A percentile compares a stretch with the other conserved stretches of the same genome.
Evolutionary conservation across 2,329 filamentous ascomycete genomes (phyloP).

Genomic region (Colletotrichum magnum): DNA sequence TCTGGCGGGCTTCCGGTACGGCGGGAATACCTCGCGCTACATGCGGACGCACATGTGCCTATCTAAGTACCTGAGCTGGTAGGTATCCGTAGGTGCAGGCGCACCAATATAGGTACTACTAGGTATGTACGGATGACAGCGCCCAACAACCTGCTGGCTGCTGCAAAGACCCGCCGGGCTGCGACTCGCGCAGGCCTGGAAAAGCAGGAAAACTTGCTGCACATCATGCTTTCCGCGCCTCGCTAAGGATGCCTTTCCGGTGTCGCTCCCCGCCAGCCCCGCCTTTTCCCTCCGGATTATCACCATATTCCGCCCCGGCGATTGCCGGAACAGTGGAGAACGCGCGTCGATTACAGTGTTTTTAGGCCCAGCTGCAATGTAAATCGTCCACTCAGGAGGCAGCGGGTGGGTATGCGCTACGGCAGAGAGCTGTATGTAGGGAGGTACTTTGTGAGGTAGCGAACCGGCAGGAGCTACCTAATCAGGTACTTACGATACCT

Average conservation of each 20-base stretch:
- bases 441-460: neutral
- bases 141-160: neutral
- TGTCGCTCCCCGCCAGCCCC: neutral
- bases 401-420: slow-evolving; percentile 20
- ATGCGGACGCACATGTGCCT: no score
- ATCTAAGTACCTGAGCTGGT: no score
- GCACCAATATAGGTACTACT: neutral
- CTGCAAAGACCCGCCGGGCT: neutral
- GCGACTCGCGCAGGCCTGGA: neutral
- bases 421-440: neutral
- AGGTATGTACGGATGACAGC: neutral
- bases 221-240: neutral
- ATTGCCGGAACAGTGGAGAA: slow-evolving; percentile 23
- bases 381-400: neutral
- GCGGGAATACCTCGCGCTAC: neutral
- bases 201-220: slow-evolving; percentile 1
- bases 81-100: no score
- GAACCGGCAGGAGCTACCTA: neutral
- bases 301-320: slow-evolving; percentile 14
- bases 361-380: no score
- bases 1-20: neutral
- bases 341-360: no score
- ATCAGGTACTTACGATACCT: slow-evolving; percentile 1
- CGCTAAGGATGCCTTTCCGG: neutral
- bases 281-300: neutral